Evolutionary conservation across 1,284 basidiomycete species (phyloP).

Genomic region (Schizophyllum amplum): DNA sequence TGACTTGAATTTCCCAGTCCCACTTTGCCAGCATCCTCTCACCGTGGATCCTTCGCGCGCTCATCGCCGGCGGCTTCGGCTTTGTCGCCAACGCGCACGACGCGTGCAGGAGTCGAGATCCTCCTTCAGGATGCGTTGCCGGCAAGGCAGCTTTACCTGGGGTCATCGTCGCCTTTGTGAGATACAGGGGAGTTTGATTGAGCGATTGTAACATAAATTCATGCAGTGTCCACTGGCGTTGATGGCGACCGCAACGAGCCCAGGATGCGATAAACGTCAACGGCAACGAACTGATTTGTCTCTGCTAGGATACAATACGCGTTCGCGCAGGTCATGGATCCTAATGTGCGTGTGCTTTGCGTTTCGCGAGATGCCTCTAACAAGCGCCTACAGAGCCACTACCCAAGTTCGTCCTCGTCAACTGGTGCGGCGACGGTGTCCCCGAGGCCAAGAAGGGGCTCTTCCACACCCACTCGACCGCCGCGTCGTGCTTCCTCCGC

Average conservation of each 20-base stretch:
- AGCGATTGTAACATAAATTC: no score
- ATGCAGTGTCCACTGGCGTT: no score
- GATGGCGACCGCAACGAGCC: no score
- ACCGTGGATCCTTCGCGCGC: constrained; percentile 89
- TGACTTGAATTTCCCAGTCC: constrained; percentile 41
- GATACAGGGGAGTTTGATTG: no score
- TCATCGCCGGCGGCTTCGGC: constrained; percentile 77
- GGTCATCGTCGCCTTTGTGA: no score
- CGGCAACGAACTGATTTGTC: no score
- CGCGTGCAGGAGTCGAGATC: no score
- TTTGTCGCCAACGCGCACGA: no score
- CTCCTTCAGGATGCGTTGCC: no score
- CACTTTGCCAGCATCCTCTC: constrained; percentile 87
- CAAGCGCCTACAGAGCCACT: constrained; percentile 59
- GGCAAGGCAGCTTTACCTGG: no score
- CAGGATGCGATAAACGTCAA: no score
- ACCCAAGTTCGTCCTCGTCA: constrained; percentile 88
- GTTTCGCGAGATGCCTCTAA: not conserved
- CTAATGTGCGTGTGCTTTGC: constrained; percentile 49
- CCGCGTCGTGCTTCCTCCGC: constrained; percentile 78
- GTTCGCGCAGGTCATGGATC: constrained; percentile 83
- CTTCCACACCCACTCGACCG: constrained; percentile 82
- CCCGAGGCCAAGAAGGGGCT: constrained; percentile 89
- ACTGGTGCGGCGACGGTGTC: constrained; percentile 95
- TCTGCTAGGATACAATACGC: constrained; percentile 83